These are phyloP conservation scores for Phaeomoniella chlamydospora DNA, from an alignment of 2,329 filamentous ascomycete species.

Conservation along the genomic window DNA sequence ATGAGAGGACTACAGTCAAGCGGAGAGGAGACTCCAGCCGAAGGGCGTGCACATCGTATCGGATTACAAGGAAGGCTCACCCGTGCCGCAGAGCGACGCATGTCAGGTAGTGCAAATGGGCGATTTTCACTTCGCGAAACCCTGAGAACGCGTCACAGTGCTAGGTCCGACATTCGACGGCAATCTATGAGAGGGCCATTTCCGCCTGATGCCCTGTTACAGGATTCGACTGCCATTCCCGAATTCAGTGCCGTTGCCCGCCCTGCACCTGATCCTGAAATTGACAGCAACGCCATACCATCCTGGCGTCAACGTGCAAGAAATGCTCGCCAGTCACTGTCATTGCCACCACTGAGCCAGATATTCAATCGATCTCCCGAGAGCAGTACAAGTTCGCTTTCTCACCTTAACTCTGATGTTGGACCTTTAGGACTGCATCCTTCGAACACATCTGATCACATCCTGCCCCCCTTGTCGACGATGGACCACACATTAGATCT, in stretches of 20 bases:
- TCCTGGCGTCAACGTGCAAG: slow-evolving; percentile 16
- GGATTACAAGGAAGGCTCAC: slow-evolving; percentile 21
- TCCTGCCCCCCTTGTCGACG: slow-evolving; percentile 19
- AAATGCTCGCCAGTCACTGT: slow-evolving; percentile 27
- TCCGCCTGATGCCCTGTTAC: slow-evolving; percentile 13
- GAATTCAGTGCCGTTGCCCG: neutral
- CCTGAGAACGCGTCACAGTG: neutral
- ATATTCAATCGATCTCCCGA: slow-evolving; percentile 22
- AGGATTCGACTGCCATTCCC: neutral
- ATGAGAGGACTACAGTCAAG: slow-evolving; percentile 27
- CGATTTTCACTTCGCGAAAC: neutral
- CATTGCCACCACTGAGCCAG: slow-evolving; percentile 25
- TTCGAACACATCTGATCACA: slow-evolving; percentile 11
- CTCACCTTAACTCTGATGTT: neutral
- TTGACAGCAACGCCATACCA: neutral
- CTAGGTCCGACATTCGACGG: slow-evolving; percentile 15
- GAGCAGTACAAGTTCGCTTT: slow-evolving; percentile 5
- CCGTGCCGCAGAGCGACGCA: neutral
- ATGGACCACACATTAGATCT: slow-evolving; percentile 26
- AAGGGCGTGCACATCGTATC: slow-evolving; percentile 28
- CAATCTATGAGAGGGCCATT: slow-evolving; percentile 24
- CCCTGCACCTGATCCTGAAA: neutral
- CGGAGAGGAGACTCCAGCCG: slow-evolving; percentile 28
- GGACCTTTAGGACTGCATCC: too few relatives aligned
- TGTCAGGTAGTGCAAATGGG: neutral